phyloP scores from a whole-genome alignment of 176 grass and related monocot genomes.

The Oropetium thomaeum region DNA sequence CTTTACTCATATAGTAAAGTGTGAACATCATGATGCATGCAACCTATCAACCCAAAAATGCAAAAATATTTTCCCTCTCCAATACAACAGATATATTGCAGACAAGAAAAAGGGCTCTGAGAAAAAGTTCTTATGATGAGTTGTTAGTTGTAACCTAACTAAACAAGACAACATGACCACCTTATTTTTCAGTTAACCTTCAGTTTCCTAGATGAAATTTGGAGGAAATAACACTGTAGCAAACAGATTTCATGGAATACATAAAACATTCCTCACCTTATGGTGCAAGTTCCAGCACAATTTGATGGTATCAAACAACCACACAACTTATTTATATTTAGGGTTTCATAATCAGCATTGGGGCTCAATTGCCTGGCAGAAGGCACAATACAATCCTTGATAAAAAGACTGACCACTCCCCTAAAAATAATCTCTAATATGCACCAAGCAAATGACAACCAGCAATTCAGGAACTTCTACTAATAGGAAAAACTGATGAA shows the following conservation, averaged over 20 bases:
- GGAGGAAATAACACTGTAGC: background rate
- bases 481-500: background rate
- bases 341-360: background rate
- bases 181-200: background rate
- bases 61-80: background rate
- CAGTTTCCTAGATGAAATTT: background rate
- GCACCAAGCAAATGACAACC: background rate
- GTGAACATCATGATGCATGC: background rate
- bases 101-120: background rate
- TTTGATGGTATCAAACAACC: background rate
- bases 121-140: background rate
- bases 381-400: background rate
- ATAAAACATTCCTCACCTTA: background rate
- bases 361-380: background rate
- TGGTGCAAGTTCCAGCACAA: background rate
- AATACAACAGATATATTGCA: background rate
- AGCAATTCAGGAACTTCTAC: constrained; percentile 5
- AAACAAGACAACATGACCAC: background rate
- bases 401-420: background rate
- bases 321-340: background rate
- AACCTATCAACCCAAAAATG: background rate
- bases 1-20: background rate
- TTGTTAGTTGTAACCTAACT: background rate
- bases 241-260: background rate
- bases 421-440: background rate